A percentile compares a stretch with the other conserved stretches of the same genome.
These are phyloP conservation scores for Breynia disticha DNA, from an alignment of 441 rosid species.

Conservation along the genomic window DNA sequence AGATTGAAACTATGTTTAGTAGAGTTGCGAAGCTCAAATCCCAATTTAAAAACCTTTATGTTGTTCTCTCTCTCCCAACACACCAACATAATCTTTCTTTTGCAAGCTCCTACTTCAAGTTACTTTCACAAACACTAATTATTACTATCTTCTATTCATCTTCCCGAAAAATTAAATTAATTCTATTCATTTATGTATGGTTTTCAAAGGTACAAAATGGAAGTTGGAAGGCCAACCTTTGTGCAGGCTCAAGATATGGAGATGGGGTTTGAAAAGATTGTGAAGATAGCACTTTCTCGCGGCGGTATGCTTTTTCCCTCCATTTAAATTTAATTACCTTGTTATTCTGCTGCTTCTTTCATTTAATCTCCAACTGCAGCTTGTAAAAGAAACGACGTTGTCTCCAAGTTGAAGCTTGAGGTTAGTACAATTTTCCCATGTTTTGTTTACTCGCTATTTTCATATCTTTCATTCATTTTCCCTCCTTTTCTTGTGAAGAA, in stretches of 20 bases:
- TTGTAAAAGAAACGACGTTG: constrained; percentile 62
- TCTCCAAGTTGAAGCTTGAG: constrained; percentile 68
- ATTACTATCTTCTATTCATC: not conserved
- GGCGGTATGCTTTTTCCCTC: constrained; percentile 39
- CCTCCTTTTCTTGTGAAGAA: constrained; percentile 38
- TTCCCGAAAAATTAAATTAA: too few relatives aligned
- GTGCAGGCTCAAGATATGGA: constrained; percentile 68
- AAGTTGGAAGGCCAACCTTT: constrained; percentile 79
- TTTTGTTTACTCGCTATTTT: not conserved
- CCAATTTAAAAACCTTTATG: constrained; percentile 67
- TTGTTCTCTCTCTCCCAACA: constrained; percentile 49
- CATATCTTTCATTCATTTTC: not conserved
- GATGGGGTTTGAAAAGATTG: constrained; percentile 95
- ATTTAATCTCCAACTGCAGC: constrained; percentile 34
- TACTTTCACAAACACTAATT: constrained; percentile 18
- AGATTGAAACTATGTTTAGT: constrained; percentile 35
- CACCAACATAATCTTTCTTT: constrained; percentile 65
- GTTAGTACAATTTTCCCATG: constrained; percentile 29
- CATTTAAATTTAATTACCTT: constrained; percentile 2
- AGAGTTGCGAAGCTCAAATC: constrained; percentile 62
- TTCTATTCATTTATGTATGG: constrained; percentile 10
- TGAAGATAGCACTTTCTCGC: constrained; percentile 70
- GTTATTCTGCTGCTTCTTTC: not conserved
- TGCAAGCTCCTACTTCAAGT: constrained; percentile 70
- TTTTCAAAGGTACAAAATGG: constrained; percentile 46